Evolutionary conservation across 2,329 filamentous ascomycete species (phyloP).

Genomic region (Clathrospora elynae): DNA sequence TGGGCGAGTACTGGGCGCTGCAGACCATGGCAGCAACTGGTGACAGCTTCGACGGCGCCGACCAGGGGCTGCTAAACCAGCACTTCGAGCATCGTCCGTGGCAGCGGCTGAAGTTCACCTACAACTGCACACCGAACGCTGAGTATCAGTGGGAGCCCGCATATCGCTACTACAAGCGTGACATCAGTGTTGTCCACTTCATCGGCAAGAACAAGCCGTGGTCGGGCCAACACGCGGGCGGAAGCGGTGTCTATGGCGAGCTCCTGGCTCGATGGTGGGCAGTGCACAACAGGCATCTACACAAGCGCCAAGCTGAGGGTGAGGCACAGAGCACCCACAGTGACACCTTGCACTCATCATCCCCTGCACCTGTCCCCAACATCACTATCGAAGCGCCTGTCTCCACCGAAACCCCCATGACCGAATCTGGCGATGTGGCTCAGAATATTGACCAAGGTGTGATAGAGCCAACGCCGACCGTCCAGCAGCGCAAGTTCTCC

Average conservation of each 20-base stretch:
- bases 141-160: slow-evolving; percentile 98
- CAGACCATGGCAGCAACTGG: slow-evolving; percentile 81
- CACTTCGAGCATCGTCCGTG: slow-evolving; percentile 79
- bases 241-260: slow-evolving; percentile 74
- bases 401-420: slow-evolving; percentile 51
- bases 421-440: slow-evolving; percentile 50
- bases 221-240: slow-evolving; percentile 56
- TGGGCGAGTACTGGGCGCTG: slow-evolving; percentile 86
- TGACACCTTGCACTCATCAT: slow-evolving; percentile 10
- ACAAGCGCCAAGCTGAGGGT: slow-evolving; percentile 12
- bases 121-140: slow-evolving; percentile 95
- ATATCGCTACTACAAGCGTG: slow-evolving; percentile 88
- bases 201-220: slow-evolving; percentile 93
- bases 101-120: slow-evolving; percentile 89
- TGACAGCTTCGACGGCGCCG: slow-evolving; percentile 94
- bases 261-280: slow-evolving; percentile 91
- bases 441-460: slow-evolving; percentile 53
- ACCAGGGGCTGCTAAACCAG: slow-evolving; percentile 94
- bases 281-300: slow-evolving; percentile 86
- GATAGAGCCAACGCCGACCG: slow-evolving; percentile 51
- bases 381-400: slow-evolving; percentile 39
- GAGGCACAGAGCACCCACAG: slow-evolving; percentile 16
- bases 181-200: slow-evolving; percentile 90
- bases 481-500: slow-evolving; percentile 59
- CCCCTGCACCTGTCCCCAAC: slow-evolving; percentile 25